Evolutionary conservation across 768 basidiomycete genomes (phyloP), one percentile per base, ranked within the genome.

Genomic region (Psilocybe subaeruginosa): DNA sequence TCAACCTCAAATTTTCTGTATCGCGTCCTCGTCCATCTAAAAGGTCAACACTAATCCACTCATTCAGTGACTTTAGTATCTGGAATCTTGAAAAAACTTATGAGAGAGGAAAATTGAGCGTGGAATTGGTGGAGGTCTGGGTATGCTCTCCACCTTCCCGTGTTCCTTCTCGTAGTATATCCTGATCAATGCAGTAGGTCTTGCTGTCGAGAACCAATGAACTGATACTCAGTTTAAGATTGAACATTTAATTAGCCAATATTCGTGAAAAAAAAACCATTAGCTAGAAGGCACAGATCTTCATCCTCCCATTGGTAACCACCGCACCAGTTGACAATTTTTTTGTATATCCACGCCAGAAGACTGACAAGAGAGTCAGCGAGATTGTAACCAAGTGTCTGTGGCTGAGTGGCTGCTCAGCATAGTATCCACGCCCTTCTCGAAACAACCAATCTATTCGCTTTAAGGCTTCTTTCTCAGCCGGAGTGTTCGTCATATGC

Each of bases 191-290:
- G 86, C 83, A 3, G 83, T 76, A 2, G 87, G 85, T 0, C 86
- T 84, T 0, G 80, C 77, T 8, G 78, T 76, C 4, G 85, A 85
- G 72, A 86, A 84, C 76, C 77, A 81, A 66, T 80, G 84, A 8
- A 85, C 73, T 2, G 83, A 84, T 14, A 85, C 66, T 84, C 84
- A 86, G 0, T 80, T 84, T 27, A 86, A 59, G 0, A 85, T 84
- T 85, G 61, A n/a, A 56, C 23, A 35, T 33, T 27, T n/a, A 2
- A 12, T 41, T 37, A n/a, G 23, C 4, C 4, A n/a, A 23, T 11
- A n/a, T 9, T 31, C n/a, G 8, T 41, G 11, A 19, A 19, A 31
- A 27, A 31, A 27, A 4, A 19, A n/a, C 19, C 14, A 2, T 12
- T 16, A 50, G 8, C 16, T 31, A 16, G 5, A 52, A 37, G n/a